Percentiles rank a stretch among this genome's conserved stretches.
These are phyloP conservation scores for Neodidymelliopsis sp. DNA, from an alignment of 2,329 filamentous ascomycete species.

Conservation along the genomic window DNA sequence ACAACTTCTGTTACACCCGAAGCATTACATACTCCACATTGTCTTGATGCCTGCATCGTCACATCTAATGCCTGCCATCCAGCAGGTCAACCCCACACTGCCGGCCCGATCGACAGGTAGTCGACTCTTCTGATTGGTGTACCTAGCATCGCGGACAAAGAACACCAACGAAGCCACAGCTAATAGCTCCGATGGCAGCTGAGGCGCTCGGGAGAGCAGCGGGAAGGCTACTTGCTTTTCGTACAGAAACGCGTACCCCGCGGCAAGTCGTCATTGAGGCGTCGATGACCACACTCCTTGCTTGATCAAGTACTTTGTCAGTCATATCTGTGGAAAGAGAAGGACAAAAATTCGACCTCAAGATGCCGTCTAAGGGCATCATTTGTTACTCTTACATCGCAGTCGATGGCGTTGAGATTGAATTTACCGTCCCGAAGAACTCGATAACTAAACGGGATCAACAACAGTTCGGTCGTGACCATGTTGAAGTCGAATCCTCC, in stretches of 20 bases:
- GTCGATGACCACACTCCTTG: background rate
- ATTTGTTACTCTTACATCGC: slow-evolving; percentile 44
- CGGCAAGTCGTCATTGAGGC: slow-evolving; percentile 10
- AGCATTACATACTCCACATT: no score
- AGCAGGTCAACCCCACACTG: slow-evolving; percentile 7
- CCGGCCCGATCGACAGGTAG: slow-evolving; percentile 9
- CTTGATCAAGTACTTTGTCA: no score
- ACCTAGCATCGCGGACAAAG: background rate
- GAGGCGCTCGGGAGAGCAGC: slow-evolving; percentile 7
- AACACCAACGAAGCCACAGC: slow-evolving; percentile 11
- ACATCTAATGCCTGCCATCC: slow-evolving; percentile 1
- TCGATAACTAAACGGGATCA: slow-evolving; percentile 41
- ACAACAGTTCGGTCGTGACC: slow-evolving; percentile 49
- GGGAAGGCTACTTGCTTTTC: slow-evolving; percentile 1
- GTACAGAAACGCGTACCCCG: slow-evolving; percentile 16
- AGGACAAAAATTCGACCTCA: background rate
- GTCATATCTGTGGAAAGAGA: slow-evolving; percentile 1
- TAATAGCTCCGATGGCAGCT: slow-evolving; percentile 12
- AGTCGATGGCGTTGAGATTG: slow-evolving; percentile 52
- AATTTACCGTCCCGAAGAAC: slow-evolving; percentile 55
- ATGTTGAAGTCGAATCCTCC: slow-evolving; percentile 57
- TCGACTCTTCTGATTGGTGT: slow-evolving; percentile 6
- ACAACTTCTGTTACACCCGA: background rate
- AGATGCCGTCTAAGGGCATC: slow-evolving; percentile 48
- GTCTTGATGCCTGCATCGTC: no score